These are phyloP conservation scores for Aspergillus carlsbadensis DNA, from an alignment of 495 filamentous ascomycete species.

Conservation along the genomic window DNA sequence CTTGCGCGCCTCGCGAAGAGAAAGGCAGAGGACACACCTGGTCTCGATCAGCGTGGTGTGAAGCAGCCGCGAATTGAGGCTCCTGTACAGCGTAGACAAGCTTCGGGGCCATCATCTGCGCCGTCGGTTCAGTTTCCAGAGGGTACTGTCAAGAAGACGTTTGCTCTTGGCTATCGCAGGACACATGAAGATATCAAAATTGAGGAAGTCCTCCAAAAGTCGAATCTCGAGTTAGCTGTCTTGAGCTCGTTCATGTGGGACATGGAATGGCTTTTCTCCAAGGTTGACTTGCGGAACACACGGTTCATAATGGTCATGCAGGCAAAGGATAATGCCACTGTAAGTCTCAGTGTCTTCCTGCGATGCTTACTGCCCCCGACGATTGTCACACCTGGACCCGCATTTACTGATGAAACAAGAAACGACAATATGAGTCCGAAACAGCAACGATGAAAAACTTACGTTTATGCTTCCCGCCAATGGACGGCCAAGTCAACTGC, in stretches of 20 bases:
- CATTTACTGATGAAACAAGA: slow-evolving; percentile 14
- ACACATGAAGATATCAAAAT: slow-evolving; percentile 76
- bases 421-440: slow-evolving; percentile 43
- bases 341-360: slow-evolving; percentile 21
- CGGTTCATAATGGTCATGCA: slow-evolving; percentile 69
- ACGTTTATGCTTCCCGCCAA: slow-evolving; percentile 76
- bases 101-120: slow-evolving; percentile 17
- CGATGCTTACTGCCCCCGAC: background rate
- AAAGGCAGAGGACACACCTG: slow-evolving; percentile 40
- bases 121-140: slow-evolving; percentile 58
- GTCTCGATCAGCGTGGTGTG: slow-evolving; percentile 15
- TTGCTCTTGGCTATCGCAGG: slow-evolving; percentile 56
- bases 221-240: slow-evolving; percentile 70
- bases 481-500: slow-evolving; percentile 59
- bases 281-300: slow-evolving; percentile 52
- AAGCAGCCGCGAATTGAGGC: slow-evolving; percentile 21
- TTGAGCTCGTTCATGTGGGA: slow-evolving; percentile 89
- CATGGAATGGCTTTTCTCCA: slow-evolving; percentile 65
- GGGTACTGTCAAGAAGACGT: slow-evolving; percentile 83
- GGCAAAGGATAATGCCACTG: slow-evolving; percentile 57
- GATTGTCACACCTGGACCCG: background rate
- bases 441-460: slow-evolving; percentile 53
- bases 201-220: slow-evolving; percentile 80
- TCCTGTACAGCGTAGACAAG: background rate
- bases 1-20: slow-evolving; percentile 65